Percentiles rank a stretch among this genome's conserved stretches.
These are phyloP conservation scores for Cryphonectria radicalis DNA, from an alignment of 2,329 filamentous ascomycete genomes.

Conservation along the genomic window DNA sequence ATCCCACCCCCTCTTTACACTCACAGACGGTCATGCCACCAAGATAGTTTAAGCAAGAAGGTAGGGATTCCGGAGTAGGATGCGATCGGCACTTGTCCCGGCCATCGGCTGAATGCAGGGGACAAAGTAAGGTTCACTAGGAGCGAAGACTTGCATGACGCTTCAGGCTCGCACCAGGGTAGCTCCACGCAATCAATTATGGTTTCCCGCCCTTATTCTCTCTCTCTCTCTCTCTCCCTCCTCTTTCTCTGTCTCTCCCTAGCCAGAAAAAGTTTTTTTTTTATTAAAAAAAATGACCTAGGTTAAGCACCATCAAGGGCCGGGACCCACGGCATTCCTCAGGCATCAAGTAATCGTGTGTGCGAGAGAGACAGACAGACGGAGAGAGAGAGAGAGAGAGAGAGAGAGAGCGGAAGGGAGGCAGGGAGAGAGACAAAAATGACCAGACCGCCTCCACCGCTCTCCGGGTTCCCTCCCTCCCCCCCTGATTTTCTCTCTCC, in stretches of 20 bases:
- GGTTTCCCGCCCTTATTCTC: background rate
- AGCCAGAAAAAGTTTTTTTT: background rate
- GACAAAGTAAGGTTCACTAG: background rate
- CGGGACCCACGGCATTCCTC: background rate
- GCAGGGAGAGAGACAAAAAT: background rate
- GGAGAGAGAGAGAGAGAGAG: background rate
- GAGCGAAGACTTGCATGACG: background rate
- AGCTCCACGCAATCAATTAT: background rate
- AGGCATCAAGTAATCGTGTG: background rate
- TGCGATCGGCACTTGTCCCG: conserved; percentile 3
- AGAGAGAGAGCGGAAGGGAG: too few species aligned
- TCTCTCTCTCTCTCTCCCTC: too few species aligned
- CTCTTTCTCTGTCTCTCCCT: background rate
- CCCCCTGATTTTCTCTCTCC: background rate
- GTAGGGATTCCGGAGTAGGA: background rate
- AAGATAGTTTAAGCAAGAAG: background rate
- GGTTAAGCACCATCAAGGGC: background rate
- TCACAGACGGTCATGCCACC: background rate
- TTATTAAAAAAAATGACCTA: background rate
- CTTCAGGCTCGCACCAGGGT: background rate
- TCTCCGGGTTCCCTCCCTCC: background rate
- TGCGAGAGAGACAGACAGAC: too few species aligned
- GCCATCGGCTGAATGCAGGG: background rate
- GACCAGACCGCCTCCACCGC: conserved; percentile 2
- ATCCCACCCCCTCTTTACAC: background rate